These are phyloP conservation scores for Fallopia convolvulus DNA, from an alignment of 148 eudicot genomes.

Conservation along the genomic window DNA sequence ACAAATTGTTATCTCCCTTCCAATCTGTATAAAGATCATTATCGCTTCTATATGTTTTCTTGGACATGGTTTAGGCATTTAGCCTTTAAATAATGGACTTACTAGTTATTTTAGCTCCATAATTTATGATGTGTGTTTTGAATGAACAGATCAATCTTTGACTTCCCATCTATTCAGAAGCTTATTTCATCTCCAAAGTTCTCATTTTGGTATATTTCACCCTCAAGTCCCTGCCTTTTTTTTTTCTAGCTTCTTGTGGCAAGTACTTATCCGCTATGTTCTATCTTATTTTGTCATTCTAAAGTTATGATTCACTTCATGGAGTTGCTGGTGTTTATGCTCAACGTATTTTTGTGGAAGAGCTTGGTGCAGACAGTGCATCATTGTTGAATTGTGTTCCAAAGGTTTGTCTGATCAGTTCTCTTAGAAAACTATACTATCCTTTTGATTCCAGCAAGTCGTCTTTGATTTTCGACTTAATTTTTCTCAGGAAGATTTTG, in stretches of 20 bases:
- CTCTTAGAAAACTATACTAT: not conserved
- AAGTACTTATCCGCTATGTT: not conserved
- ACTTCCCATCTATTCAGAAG: conserved; percentile 70
- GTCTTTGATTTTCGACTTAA: not conserved
- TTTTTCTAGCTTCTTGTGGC: not conserved
- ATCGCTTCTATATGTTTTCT: not conserved
- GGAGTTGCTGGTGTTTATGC: conserved; percentile 99
- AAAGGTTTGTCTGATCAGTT: conserved; percentile 40
- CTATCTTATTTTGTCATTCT: conserved; percentile 11
- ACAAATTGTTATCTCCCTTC: not conserved
- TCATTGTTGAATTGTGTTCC: conserved; percentile 82
- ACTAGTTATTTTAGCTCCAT: not conserved
- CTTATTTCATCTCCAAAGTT: conserved; percentile 79
- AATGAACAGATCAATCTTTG: conserved; percentile 75
- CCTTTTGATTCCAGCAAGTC: not conserved
- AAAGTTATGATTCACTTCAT: conserved; percentile 88
- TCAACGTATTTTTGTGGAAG: conserved; percentile 74
- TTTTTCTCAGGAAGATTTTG: conserved; percentile 76
- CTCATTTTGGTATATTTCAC: conserved; percentile 66
- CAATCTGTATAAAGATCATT: not conserved
- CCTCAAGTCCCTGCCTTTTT: conserved; percentile 1
- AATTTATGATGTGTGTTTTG: conserved; percentile 12
- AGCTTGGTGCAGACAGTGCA: conserved; percentile 77
- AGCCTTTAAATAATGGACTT: not conserved
- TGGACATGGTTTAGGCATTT: not conserved